A percentile compares a stretch with the other conserved stretches of the same genome.
phyloP scores from a whole-genome alignment of 176 grass and related monocot species.

The Olyra latifolia region DNA sequence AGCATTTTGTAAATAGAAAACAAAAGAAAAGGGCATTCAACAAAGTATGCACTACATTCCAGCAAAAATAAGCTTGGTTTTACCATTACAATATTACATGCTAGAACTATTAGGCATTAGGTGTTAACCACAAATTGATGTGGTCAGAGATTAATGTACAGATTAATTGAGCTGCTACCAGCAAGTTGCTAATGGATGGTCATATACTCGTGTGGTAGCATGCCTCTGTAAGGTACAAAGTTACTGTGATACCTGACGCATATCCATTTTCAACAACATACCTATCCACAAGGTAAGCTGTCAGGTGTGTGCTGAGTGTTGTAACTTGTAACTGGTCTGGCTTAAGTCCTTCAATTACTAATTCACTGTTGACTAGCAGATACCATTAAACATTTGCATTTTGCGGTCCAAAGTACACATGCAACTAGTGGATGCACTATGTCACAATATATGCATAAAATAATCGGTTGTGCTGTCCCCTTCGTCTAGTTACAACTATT shows the following conservation, averaged over 20 bases:
- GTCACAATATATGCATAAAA: not conserved
- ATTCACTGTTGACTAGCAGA: not conserved
- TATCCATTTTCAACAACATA: not conserved
- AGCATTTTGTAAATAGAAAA: not conserved
- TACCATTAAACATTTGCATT: not conserved
- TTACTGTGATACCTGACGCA: not conserved
- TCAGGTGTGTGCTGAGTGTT: not conserved
- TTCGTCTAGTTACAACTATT: not conserved
- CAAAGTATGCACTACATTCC: not conserved
- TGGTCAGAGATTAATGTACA: not conserved
- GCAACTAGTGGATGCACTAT: not conserved
- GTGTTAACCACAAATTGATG: not conserved
- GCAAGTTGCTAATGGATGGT: not conserved
- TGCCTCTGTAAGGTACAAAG: not conserved
- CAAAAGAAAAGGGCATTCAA: not conserved
- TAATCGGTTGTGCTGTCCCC: not conserved
- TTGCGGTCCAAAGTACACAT: not conserved
- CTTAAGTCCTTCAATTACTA: not conserved
- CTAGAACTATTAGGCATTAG: not conserved
- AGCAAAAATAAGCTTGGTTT: not conserved
- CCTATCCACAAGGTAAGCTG: not conserved
- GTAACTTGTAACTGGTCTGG: not conserved
- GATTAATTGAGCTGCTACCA: not conserved
- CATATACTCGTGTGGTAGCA: not conserved
- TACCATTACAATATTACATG: conserved; percentile 1